Conservation (phyloP, 2,329 filamentous ascomycete species). For the Aspergillus bombycis region DNA sequence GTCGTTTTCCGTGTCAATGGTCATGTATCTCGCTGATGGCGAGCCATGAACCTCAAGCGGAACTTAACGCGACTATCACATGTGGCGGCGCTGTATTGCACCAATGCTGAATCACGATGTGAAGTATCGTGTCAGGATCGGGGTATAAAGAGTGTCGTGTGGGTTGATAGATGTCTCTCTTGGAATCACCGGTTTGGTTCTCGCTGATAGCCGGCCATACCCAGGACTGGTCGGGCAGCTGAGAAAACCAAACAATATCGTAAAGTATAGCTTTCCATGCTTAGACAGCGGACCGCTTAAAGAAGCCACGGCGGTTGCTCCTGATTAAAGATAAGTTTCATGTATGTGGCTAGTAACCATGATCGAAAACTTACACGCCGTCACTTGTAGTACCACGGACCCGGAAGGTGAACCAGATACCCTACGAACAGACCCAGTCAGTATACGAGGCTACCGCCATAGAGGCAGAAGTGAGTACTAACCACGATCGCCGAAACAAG, state of each 20-base stretch:
- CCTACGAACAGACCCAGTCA: slow-evolving; percentile 20
- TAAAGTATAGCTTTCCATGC: neutral
- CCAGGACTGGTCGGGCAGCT: too few relatives aligned
- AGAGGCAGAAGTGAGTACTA: slow-evolving; percentile 17
- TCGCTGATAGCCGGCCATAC: neutral
- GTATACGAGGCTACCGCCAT: neutral
- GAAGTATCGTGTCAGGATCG: neutral
- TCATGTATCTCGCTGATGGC: slow-evolving; percentile 2
- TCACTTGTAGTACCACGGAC: slow-evolving; percentile 21
- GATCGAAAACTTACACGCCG: slow-evolving; percentile 25
- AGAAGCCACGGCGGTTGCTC: slow-evolving; percentile 15
- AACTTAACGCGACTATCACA: neutral
- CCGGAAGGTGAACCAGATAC: slow-evolving; percentile 42
- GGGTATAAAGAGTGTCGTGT: slow-evolving; percentile 5
- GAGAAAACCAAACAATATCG: neutral
- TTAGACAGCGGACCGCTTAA: slow-evolving; percentile 17
- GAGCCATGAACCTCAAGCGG: neutral
- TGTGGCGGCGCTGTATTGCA: neutral
- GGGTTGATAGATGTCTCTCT: neutral
- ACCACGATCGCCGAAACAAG: slow-evolving; percentile 64
- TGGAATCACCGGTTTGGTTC: neutral
- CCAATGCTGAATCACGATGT: neutral
- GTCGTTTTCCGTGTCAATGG: slow-evolving; percentile 10
- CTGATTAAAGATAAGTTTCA: neutral
- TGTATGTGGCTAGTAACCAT: neutral